Percentiles rank a stretch among this genome's conserved stretches.
Conservation (phyloP, 345 rosid species). For the Noccaea bulbosa region DNA sequence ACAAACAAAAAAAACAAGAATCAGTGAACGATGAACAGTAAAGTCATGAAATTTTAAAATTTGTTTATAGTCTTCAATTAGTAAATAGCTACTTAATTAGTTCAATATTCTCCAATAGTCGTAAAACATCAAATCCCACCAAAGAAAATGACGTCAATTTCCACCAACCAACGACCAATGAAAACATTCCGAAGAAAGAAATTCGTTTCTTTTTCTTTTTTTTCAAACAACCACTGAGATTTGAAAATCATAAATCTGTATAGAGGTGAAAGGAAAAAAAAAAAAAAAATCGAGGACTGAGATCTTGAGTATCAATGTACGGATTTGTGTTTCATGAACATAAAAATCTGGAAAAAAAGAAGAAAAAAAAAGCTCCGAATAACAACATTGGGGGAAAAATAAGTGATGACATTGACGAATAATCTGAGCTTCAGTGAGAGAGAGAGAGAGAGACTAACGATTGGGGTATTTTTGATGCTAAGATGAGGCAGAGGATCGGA, state of each 20-base stretch:
- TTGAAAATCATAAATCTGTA: neutral
- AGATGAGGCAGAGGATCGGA: conserved; percentile 84
- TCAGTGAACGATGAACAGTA: conserved; percentile 22
- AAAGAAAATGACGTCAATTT: conserved; percentile 38
- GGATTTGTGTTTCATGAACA: neutral
- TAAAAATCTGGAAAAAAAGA: conserved; percentile 8
- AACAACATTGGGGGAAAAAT: neutral
- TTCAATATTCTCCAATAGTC: conserved; percentile 11
- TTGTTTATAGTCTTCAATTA: neutral
- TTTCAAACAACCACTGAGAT: neutral
- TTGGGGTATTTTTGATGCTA: conserved; percentile 85
- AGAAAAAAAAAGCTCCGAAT: too few species aligned
- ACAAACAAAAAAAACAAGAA: neutral
- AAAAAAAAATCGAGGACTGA: neutral
- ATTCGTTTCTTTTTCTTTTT: neutral
- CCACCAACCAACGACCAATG: conserved; percentile 41
- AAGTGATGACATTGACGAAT: conserved; percentile 5
- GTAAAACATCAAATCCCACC: conserved; percentile 34
- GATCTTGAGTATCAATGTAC: conserved; percentile 12
- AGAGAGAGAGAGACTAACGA: conserved; percentile 54
- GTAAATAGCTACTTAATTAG: conserved; percentile 6
- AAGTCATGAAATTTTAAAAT: conserved; percentile 1
- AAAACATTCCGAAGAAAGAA: conserved; percentile 26
- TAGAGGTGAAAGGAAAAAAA: neutral
- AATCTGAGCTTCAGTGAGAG: conserved; percentile 1